Base-by-base conservation (phyloP, 2,329 filamentous ascomycete species). In the Talaromyces piceae region DNA sequence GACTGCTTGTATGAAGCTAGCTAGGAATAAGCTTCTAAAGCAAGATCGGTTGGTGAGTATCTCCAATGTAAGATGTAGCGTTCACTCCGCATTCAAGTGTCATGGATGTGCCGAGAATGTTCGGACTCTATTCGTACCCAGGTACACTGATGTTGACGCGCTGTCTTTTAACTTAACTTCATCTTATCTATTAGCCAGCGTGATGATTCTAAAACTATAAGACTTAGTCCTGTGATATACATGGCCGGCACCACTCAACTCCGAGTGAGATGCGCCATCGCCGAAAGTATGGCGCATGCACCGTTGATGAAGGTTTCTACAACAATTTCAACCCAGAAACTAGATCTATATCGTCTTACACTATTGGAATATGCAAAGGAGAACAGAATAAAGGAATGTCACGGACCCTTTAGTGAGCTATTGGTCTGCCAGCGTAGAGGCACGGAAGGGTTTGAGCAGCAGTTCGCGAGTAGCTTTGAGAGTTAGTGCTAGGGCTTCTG, bases 181-280 rank as follows among this genome's bases (percentile, higher is more conserved):
- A 81, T 81, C 57, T 89, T 78, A 58, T 86, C 84, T 61, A 91
- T 87, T 31, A 91, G 79, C 86, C 87, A 91, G 51, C 84, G 77
- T 12, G 80, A 80, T 5, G 76, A 82, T 63, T 91, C 87, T 0
- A 86, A 87, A 71, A 91, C 89, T 13, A 84, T 56, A 58, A 83
- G 71, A 52, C 91, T 91, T 45, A 89, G 75, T 0, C 79, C 62
- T 6, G 79, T 86, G 9, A 81, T 68, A 33, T 87, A 69, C 1
- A 79, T 72, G 22, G 85, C 87, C 0, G 87, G 87, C 7, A 86
- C 66, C 47, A 85, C 72, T 91, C 87, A 53, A 90, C 78, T n/a
- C 80, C 85, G 1, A 88, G 74, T 37, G 78, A 77, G 18, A 85
- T 68, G 20, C 81, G 76, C 83, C 82, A 83, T 63, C 82, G 80